Base-by-base conservation (phyloP, 345 rosid genomes). In the Arabidopsis arenosa region DNA sequence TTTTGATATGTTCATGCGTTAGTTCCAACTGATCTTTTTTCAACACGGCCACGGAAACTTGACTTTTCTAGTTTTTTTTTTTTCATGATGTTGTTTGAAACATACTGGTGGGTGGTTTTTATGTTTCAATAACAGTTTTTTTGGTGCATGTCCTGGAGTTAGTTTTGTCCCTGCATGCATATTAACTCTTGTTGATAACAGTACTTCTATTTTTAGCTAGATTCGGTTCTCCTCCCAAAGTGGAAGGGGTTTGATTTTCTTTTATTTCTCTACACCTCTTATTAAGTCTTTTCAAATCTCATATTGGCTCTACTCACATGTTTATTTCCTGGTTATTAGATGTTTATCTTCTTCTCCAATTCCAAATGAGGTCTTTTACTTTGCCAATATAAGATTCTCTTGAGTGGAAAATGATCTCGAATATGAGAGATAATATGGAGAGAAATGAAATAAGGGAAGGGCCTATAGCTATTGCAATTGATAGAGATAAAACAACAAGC, bases 401-500 rank as follows among this genome's bases (percentile, higher is more conserved):
- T 66, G 59, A 40, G 26, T 33, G 69, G 60, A 49, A 49, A 58
- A 79, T 79, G 72, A 63, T 66, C 63, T 39, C 54, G 47, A 57
- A 60, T 74, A 41, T 15, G 78, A 73, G 51, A 73, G 82, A 56
- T 6, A 47, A 36, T 14, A 65, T 66, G 74, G 81, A 78, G 74
- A 72, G 65, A 44, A 66, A 52, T 59, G 74, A 72, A 5, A 0
- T n/a, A 26, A 72, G 74, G 39, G 84, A 81, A 61, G 77, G 81
- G 23, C 14, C 71, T 32, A 65, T 82, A 14, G 85, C 84, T 4
- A 84, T 87, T 64, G 91, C 86, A 23, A 47, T 82, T 1, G 87
- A 83, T 40, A 81, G 63, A 23, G 86, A 80, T 48, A 87, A 82
- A 70, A 21, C 78, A 44, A 85, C 78, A 44, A 85, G 90, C 75